Conservation (phyloP, 2,329 filamentous ascomycete genomes). For the Ophiocordyceps camponoti-leonardi region DNA sequence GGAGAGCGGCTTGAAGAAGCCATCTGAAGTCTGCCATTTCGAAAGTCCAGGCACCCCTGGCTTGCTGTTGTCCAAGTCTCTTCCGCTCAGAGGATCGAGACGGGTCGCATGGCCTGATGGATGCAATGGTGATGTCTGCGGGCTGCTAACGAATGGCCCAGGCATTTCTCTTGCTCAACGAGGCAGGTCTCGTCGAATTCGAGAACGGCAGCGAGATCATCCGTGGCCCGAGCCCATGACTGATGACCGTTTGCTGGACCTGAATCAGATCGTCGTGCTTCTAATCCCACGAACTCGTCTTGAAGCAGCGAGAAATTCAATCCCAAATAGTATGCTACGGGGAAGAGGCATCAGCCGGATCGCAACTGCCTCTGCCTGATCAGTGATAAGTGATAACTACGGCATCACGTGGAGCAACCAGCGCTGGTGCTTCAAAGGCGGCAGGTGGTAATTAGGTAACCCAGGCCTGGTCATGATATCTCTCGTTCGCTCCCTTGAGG, state of each 20-base stretch:
- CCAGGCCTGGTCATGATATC: too few species aligned
- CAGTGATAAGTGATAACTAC: too few species aligned
- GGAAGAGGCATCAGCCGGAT: background rate
- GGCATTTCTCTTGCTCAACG: background rate
- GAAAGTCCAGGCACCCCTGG: background rate
- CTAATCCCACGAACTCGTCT: background rate
- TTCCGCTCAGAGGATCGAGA: background rate
- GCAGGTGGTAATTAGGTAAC: too few species aligned
- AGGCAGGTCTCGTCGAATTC: background rate
- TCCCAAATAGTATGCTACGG: background rate
- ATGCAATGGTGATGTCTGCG: background rate
- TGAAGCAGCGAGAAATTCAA: background rate
- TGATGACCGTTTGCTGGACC: background rate
- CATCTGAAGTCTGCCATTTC: background rate
- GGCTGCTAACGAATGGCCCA: background rate
- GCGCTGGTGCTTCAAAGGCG: background rate
- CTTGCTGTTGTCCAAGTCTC: background rate
- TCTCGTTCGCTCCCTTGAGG: too few species aligned
- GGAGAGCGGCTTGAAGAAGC: conserved; percentile 1
- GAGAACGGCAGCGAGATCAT: background rate
- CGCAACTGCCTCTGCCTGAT: background rate
- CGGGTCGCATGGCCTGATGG: background rate
- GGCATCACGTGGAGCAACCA: background rate
- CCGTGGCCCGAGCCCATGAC: background rate
- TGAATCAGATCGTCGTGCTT: background rate